Evolutionary conservation across 2,329 filamentous ascomycete species (phyloP).

Genomic region (Zasmidium angulare): DNA sequence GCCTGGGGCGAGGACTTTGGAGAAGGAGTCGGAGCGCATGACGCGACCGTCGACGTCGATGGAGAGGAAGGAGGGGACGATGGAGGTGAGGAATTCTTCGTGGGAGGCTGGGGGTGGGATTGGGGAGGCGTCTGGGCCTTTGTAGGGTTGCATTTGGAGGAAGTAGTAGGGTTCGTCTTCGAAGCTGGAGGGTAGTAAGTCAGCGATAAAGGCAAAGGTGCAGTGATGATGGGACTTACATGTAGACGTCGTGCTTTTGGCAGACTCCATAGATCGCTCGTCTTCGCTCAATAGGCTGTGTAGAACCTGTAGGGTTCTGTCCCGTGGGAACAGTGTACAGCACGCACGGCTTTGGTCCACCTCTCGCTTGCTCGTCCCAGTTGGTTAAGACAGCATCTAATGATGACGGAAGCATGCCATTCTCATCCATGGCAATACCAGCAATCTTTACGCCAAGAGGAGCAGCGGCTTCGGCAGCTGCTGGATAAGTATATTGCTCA

Average conservation of each 20-base stretch:
- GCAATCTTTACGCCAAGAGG: constrained; percentile 63
- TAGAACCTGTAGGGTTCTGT: constrained; percentile 88
- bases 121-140: constrained; percentile 51
- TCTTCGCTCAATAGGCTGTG: constrained; percentile 67
- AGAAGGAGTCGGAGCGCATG: constrained; percentile 87
- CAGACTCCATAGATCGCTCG: constrained; percentile 73
- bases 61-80: constrained; percentile 78
- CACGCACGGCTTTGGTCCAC: constrained; percentile 64
- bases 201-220: background rate
- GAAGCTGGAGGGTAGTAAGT: constrained; percentile 41
- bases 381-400: constrained; percentile 64
- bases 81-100: constrained; percentile 69
- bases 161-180: constrained; percentile 97
- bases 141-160: constrained; percentile 80
- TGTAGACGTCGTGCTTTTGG: constrained; percentile 80
- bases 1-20: constrained; percentile 87
- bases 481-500: constrained; percentile 89
- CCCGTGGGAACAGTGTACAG: constrained; percentile 76
- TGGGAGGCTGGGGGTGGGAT: constrained; percentile 60
- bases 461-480: constrained; percentile 65
- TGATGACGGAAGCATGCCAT: constrained; percentile 62
- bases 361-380: constrained; percentile 61
- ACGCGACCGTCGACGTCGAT: constrained; percentile 85
- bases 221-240: constrained; percentile 43
- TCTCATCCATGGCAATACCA: constrained; percentile 63